Evolutionary conservation across 2,329 filamentous ascomycete genomes (phyloP), one percentile per base, ranked within the genome.

Genomic region (Aspergillus sergii): DNA sequence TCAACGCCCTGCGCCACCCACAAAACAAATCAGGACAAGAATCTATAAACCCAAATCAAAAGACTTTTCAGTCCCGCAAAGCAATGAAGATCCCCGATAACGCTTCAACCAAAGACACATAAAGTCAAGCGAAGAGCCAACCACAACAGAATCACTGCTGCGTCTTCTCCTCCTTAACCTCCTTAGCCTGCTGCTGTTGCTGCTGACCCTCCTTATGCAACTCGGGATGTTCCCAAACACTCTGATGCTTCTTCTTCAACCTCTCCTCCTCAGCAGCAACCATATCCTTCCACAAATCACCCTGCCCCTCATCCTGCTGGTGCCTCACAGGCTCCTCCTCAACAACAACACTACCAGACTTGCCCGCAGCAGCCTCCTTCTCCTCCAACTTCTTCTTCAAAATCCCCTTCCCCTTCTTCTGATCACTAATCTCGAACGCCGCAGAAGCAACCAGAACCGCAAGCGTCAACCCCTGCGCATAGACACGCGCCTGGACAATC

Each of bases 401-500:
- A 10, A 79, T 65, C 12, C 75, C 77, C 73, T 86, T 86, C 56
- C 92, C 92, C 74, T 86, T 86, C 75, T 88, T 89, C 69, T 90
- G 91, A 79, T 99, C 95, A 59, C 82, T 83, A 48, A 89, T 85
- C 87, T 97, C 94, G 71, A 97, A 91, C 12, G 88, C 91, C 54
- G 94, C 93, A 36, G 89, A 91, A 61, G 92, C 88, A 74, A 96
- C 86, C 61, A 97, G 83, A 58, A 97, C 92, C 67, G 90, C 91
- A 54, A 97, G 83, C 6, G 94, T 96, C 71, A 96, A 82, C 7
- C 91, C 93, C 82, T 97, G 94, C 4, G 94, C 94, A 80, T 97
- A 97, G 68, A 97, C 91, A 86, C 94, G 90, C 28, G 93, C 94
- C 84, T 97, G 94, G 19, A 97, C 94, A 26, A 97, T 82, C 85